Evolutionary conservation across 768 basidiomycete species (phyloP).

Genomic region (Collybiopsis luxurians): DNA sequence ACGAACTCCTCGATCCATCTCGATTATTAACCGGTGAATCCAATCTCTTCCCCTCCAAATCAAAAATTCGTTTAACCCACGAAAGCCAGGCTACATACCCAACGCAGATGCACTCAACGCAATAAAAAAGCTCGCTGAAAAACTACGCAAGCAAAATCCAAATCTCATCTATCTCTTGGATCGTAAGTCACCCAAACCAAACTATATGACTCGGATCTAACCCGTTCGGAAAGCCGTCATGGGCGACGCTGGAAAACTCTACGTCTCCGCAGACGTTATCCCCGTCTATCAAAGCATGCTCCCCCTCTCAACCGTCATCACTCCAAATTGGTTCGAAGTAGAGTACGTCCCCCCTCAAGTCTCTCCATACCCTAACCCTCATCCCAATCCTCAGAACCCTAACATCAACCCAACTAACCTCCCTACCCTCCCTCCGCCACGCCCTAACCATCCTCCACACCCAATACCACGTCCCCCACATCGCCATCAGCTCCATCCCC

Average conservation of each 20-base stretch:
- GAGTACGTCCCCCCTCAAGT: constrained; percentile 57
- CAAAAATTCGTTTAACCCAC: neutral
- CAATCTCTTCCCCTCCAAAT: neutral
- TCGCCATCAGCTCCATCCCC: constrained; percentile 91
- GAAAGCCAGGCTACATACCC: constrained; percentile 75
- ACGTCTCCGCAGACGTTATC: constrained; percentile 84
- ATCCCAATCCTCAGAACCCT: too few species aligned
- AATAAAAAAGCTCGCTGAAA: constrained; percentile 59
- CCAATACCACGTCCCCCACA: constrained; percentile 74
- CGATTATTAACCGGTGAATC: constrained; percentile 76
- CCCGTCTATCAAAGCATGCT: constrained; percentile 83
- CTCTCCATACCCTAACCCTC: neutral
- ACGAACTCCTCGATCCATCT: constrained; percentile 69
- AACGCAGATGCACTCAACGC: constrained; percentile 73
- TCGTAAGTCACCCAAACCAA: constrained; percentile 50
- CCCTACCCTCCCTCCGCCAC: constrained; percentile 58
- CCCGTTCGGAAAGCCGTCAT: constrained; percentile 69
- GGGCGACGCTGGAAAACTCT: constrained; percentile 87
- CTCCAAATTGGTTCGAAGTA: constrained; percentile 98
- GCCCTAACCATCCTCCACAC: constrained; percentile 76
- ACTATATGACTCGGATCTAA: neutral
- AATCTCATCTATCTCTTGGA: constrained; percentile 84
- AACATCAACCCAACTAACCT: constrained; percentile 68
- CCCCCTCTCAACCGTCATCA: constrained; percentile 86
- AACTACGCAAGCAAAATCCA: constrained; percentile 56